Percentiles rank a stretch among this genome's conserved stretches.
These are phyloP conservation scores for Chenopodium album DNA, from an alignment of 148 eudicot genomes.

Conservation along the genomic window DNA sequence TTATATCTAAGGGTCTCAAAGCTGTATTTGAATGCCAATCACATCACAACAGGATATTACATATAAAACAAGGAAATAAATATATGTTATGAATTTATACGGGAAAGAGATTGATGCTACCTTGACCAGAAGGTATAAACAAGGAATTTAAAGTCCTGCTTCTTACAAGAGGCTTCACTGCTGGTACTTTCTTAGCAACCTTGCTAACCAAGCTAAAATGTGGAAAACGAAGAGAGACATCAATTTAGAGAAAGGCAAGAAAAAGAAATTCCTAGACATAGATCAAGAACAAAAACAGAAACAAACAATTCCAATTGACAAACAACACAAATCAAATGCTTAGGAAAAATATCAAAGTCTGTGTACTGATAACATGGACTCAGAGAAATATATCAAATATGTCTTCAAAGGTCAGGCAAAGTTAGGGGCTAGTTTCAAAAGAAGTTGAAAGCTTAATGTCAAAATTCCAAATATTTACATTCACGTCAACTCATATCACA, in stretches of 20 bases:
- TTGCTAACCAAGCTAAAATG: conserved; percentile 8
- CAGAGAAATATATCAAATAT: background rate
- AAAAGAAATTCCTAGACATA: background rate
- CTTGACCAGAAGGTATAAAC: conserved; percentile 42
- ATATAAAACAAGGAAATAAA: background rate
- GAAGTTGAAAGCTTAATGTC: background rate
- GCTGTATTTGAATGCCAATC: conserved; percentile 35
- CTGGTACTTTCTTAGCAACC: conserved; percentile 13
- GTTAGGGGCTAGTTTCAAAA: background rate
- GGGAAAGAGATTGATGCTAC: conserved; percentile 32
- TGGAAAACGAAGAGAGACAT: background rate
- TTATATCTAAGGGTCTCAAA: conserved; percentile 47
- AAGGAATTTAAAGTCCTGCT: conserved; percentile 27
- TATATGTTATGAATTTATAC: background rate
- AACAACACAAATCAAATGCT: background rate
- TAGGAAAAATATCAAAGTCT: background rate
- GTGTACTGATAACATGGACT: background rate
- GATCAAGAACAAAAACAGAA: background rate
- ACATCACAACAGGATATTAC: background rate
- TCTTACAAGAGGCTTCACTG: conserved; percentile 19
- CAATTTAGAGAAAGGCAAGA: background rate
- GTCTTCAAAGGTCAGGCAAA: background rate
- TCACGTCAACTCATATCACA: background rate
- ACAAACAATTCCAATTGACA: background rate
- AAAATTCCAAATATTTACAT: background rate